Conservation (phyloP, 768 basidiomycete genomes). For the Pleurotus eryngii region DNA sequence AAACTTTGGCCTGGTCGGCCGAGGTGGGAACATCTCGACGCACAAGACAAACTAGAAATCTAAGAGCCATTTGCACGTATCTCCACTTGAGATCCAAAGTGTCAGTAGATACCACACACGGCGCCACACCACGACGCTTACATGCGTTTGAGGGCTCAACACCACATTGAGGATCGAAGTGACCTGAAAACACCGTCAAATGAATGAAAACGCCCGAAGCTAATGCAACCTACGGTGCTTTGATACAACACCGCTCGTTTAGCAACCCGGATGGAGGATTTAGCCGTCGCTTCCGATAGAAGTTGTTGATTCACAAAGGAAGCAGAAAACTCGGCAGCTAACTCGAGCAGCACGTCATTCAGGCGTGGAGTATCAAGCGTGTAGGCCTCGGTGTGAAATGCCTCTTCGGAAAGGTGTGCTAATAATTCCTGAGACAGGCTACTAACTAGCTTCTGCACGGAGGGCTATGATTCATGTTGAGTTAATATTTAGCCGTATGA, state of each 20-base stretch:
- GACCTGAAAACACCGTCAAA: conserved; percentile 39
- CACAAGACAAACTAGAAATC: conserved; percentile 58
- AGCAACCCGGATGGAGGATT: conserved; percentile 36
- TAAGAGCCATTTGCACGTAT: conserved; percentile 70
- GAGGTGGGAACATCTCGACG: conserved; percentile 57
- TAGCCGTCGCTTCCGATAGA: conserved; percentile 39
- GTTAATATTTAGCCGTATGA: not conserved
- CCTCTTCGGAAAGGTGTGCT: conserved; percentile 59
- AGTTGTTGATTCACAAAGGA: conserved; percentile 39
- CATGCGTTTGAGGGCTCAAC: conserved; percentile 63
- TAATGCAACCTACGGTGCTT: conserved; percentile 39
- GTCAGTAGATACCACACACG: conserved; percentile 8
- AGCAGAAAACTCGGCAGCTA: conserved; percentile 49
- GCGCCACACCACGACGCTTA: conserved; percentile 31
- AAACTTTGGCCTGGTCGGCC: conserved; percentile 55
- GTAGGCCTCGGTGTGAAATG: conserved; percentile 61
- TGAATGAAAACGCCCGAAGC: conserved; percentile 6
- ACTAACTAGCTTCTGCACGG: conserved; percentile 68
- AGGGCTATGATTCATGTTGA: conserved; percentile 44
- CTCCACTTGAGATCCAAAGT: conserved; percentile 57
- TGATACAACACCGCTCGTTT: conserved; percentile 44
- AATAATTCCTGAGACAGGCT: conserved; percentile 63
- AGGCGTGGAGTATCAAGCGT: conserved; percentile 45
- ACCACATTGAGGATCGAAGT: conserved; percentile 60
- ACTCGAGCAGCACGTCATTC: conserved; percentile 40